A percentile compares a stretch with the other conserved stretches of the same genome.
These are phyloP conservation scores for Parathielavia appendiculata DNA, from an alignment of 495 filamentous ascomycete species.

Conservation along the genomic window DNA sequence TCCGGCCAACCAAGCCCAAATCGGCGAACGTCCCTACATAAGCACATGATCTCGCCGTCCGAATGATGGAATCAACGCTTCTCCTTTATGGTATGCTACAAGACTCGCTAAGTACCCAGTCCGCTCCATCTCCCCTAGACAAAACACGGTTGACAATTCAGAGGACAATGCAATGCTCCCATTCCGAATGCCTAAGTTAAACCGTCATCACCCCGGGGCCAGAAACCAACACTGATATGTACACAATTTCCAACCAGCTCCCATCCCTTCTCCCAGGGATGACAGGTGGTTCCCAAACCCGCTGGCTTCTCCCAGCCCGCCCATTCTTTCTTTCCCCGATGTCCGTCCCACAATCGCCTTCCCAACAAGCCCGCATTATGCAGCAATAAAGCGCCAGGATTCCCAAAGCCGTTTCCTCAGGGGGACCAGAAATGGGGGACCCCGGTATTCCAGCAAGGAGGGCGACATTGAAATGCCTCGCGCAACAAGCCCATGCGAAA, in stretches of 20 bases:
- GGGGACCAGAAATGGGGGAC: neutral
- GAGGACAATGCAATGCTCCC: slow-evolving; percentile 19
- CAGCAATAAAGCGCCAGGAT: slow-evolving; percentile 9
- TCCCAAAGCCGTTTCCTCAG: neutral
- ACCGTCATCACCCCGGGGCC: slow-evolving; percentile 14
- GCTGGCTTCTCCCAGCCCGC: slow-evolving; percentile 13
- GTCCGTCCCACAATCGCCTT: slow-evolving; percentile 2
- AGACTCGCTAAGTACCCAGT: neutral
- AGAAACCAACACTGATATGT: slow-evolving; percentile 24
- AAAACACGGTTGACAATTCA: neutral
- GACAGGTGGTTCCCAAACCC: neutral
- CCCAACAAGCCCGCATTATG: slow-evolving; percentile 14
- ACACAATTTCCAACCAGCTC: slow-evolving; percentile 12
- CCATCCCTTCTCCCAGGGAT: neutral
- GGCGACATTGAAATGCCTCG: slow-evolving; percentile 5
- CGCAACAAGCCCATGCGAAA: slow-evolving; percentile 6
- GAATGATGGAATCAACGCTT: neutral
- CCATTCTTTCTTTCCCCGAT: neutral
- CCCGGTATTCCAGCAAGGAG: slow-evolving; percentile 12
- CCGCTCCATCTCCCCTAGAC: too few relatives aligned
- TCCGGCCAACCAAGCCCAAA: too few relatives aligned
- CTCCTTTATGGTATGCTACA: too few relatives aligned
- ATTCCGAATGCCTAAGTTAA: slow-evolving; percentile 24
- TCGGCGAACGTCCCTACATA: too few relatives aligned
- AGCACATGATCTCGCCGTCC: too few relatives aligned